Evolutionary conservation across 2,329 filamentous ascomycete genomes (phyloP), one percentile per base, ranked within the genome.

Genomic region (Aspergillus proliferans): DNA sequence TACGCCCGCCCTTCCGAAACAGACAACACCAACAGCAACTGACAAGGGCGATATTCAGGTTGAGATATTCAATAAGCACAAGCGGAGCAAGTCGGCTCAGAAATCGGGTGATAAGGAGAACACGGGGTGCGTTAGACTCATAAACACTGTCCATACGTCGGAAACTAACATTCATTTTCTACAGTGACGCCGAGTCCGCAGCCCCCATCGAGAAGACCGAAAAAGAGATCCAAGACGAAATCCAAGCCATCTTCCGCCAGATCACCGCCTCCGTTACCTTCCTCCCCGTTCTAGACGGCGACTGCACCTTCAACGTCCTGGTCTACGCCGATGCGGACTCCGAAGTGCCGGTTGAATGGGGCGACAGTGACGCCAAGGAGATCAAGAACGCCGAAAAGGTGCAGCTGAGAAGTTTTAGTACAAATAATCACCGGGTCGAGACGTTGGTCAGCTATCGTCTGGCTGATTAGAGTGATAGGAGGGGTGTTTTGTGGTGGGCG

Each of bases 191-290:
- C 19, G 52, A 62, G 47, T 40, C 53, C 54, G 56, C 70, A 28
- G 26, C 26, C 39, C 53, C 71, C 26, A 49, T 68, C 10, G 86
- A 95, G 58, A 97, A 96, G 72, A 89, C 91, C 10, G 92, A 98
- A 61, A 78, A 86, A 50, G 90, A 97, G 68, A 96, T 97, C 59
- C 93, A 98, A 68, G 79, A 87, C 54, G 92, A 97, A 67, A 97
- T 98, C 58, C 91, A 95, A 60, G 88, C 91, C 44, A 88, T 98
- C 54, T 98, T 98, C 77, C 85, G 93, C 43, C 93, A 98, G 67
- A 97, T 98, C 69, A 98, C 93, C 1, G 93, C 93, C 1, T 95
- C 89, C 0, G 93, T 98, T 47, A 97, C 93, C 0, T 98, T 98
- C 68, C 76, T 98, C 10, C 93, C 93, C 0, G 91, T 97, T 74